These are phyloP conservation scores for Purshia tridentata DNA, from an alignment of 306 rosid species.

Conservation along the genomic window DNA sequence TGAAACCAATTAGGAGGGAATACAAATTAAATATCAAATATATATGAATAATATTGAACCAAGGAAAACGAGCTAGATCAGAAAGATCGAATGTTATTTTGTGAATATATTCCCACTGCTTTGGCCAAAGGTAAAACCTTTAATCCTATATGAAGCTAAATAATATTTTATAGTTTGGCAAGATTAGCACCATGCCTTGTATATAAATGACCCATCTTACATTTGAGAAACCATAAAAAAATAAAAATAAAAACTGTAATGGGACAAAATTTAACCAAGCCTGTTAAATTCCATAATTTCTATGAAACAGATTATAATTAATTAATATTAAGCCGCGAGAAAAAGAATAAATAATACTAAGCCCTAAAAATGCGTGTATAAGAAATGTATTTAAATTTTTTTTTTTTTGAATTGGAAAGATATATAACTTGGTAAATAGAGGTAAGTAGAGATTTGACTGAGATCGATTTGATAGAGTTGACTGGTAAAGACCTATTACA, in stretches of 20 bases:
- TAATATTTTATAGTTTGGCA: no score
- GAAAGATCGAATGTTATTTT: no score
- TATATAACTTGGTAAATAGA: not conserved
- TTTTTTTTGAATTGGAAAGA: no score
- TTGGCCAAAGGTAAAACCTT: not conserved
- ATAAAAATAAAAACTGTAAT: not conserved
- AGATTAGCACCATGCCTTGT: no score
- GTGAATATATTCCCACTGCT: no score
- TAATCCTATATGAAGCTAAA: not conserved
- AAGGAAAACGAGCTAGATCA: not conserved
- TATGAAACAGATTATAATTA: no score
- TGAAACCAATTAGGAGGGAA: not conserved
- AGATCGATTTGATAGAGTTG: conserved; percentile 6
- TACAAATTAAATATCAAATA: not conserved
- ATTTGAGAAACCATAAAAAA: not conserved
- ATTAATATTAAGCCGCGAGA: no score
- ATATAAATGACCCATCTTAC: not conserved
- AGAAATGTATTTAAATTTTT: not conserved
- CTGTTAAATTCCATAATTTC: not conserved
- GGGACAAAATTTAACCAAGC: not conserved
- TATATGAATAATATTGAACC: not conserved
- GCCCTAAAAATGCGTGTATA: conserved; percentile 4
- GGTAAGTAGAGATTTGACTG: not conserved
- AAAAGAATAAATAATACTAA: not conserved
- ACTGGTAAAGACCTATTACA: not conserved